Evolutionary conservation across 495 filamentous ascomycete species (phyloP).

Genomic region (Penicillium ochrochloron): DNA sequence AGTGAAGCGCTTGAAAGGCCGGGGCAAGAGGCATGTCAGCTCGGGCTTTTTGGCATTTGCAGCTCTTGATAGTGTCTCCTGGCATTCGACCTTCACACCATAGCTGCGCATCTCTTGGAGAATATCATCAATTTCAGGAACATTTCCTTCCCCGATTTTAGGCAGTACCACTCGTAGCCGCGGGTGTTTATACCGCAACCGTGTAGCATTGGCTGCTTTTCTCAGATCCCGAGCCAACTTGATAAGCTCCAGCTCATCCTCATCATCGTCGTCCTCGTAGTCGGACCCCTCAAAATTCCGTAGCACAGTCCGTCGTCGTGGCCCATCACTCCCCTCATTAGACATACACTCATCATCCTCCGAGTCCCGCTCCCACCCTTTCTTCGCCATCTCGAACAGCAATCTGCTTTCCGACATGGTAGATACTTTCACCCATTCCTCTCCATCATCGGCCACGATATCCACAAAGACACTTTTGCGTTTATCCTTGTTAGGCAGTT

Average conservation of each 20-base stretch:
- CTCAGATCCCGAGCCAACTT: constrained; percentile 59
- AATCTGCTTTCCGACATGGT: constrained; percentile 61
- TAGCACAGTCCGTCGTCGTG: constrained; percentile 33
- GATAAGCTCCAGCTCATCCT: constrained; percentile 59
- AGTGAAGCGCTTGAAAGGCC: constrained; percentile 60
- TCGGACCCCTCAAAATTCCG: constrained; percentile 37
- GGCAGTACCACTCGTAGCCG: constrained; percentile 64
- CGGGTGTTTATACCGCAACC: constrained; percentile 63
- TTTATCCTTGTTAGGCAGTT: constrained; percentile 43
- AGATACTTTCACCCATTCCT: constrained; percentile 66
- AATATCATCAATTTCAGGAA: constrained; percentile 60
- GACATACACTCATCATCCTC: constrained; percentile 44
- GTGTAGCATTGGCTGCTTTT: constrained; percentile 56
- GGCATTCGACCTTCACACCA: constrained; percentile 58
- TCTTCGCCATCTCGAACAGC: constrained; percentile 66
- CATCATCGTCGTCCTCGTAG: constrained; percentile 40
- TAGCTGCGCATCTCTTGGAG: constrained; percentile 60
- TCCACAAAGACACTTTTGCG: constrained; percentile 51
- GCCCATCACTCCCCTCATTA: constrained; percentile 37
- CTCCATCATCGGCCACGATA: constrained; percentile 58
- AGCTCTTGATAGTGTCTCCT: constrained; percentile 30
- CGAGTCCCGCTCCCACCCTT: constrained; percentile 58
- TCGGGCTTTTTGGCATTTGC: constrained; percentile 34
- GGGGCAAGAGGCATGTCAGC: constrained; percentile 54
- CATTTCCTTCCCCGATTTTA: constrained; percentile 53